Percentiles rank a stretch among this genome's conserved stretches.
Evolutionary conservation across 352 stramenopile species (phyloP).

Genomic region (Phytophthora macrochlamydospora): DNA sequence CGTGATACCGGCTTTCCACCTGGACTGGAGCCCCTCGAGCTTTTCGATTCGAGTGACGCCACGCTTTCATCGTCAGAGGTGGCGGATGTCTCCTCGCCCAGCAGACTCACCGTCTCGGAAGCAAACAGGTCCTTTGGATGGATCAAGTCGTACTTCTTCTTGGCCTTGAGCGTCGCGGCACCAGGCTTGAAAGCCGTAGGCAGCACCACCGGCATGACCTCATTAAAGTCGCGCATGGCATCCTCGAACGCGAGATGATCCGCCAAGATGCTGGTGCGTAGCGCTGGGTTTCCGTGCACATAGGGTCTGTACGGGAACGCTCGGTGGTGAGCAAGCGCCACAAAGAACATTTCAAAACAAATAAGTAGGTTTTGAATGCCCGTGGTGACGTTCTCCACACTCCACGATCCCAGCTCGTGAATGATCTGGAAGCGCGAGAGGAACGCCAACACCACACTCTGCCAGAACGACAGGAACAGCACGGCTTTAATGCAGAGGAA

Average conservation of each 20-base stretch:
- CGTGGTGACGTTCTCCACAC: slow-evolving; percentile 95
- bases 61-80: slow-evolving; percentile 32
- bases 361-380: slow-evolving; percentile 98
- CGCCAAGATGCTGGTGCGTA: slow-evolving; percentile 81
- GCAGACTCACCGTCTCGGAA: slow-evolving; percentile 50
- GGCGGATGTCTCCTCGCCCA: slow-evolving; percentile 41
- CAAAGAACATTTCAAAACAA: slow-evolving; percentile 99
- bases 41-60: slow-evolving; percentile 26
- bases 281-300: slow-evolving; percentile 46
- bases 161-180: slow-evolving; percentile 61
- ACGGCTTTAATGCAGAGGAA: slow-evolving; percentile 99
- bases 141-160: slow-evolving; percentile 47
- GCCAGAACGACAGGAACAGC: slow-evolving; percentile 99
- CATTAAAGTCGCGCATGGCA: slow-evolving; percentile 94
- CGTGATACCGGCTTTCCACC: slow-evolving; percentile 36
- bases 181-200: slow-evolving; percentile 82
- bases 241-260: slow-evolving; percentile 95
- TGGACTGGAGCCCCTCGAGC: slow-evolving; percentile 19
- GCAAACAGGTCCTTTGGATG: slow-evolving; percentile 48
- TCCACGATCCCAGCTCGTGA: slow-evolving; percentile 92
- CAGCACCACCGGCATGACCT: slow-evolving; percentile 88
- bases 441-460: slow-evolving; percentile 93
- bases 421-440: slow-evolving; percentile 91
- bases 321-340: slow-evolving; percentile 95
- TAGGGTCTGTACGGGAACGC: slow-evolving; percentile 95